These are phyloP conservation scores for Metschnikowia matae DNA, from an alignment of 805 yeast genomes.

Conservation along the genomic window DNA sequence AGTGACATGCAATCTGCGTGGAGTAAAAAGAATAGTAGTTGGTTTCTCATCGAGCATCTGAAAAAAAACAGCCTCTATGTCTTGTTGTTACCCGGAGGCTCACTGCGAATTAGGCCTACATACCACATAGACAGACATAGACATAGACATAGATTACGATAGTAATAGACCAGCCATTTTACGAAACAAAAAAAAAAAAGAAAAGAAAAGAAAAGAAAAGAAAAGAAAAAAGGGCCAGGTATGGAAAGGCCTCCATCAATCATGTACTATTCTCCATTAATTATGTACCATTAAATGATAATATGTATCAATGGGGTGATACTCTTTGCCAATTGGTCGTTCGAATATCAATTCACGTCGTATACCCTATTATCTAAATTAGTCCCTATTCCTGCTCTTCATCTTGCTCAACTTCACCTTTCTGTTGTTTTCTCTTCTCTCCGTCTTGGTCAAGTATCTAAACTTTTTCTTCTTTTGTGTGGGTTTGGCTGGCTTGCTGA, in stretches of 20 bases:
- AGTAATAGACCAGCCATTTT: too few relatives aligned
- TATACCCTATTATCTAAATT: conserved; percentile 2
- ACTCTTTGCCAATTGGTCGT: background rate
- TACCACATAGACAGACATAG: background rate
- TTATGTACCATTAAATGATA: too few relatives aligned
- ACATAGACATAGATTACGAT: background rate
- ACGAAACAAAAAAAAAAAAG: too few relatives aligned
- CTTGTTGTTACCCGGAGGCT: conserved; percentile 2
- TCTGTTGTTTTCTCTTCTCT: conserved; percentile 52
- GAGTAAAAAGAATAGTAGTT: background rate
- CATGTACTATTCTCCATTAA: too few relatives aligned
- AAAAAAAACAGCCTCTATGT: background rate
- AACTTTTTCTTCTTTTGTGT: conserved; percentile 74
- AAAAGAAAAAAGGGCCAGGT: too few relatives aligned
- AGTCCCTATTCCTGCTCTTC: conserved; percentile 18
- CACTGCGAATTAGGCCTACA: conserved; percentile 1
- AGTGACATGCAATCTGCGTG: background rate
- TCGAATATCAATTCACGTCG: background rate
- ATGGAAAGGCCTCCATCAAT: too few relatives aligned
- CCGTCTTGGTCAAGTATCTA: conserved; percentile 78
- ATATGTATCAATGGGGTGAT: background rate
- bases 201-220: too few relatives aligned
- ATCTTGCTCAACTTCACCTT: conserved; percentile 30
- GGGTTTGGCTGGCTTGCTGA: conserved; percentile 37
- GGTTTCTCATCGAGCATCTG: background rate